phyloP scores from a whole-genome alignment of 2,329 filamentous ascomycete genomes.

The Alternaria sp. region DNA sequence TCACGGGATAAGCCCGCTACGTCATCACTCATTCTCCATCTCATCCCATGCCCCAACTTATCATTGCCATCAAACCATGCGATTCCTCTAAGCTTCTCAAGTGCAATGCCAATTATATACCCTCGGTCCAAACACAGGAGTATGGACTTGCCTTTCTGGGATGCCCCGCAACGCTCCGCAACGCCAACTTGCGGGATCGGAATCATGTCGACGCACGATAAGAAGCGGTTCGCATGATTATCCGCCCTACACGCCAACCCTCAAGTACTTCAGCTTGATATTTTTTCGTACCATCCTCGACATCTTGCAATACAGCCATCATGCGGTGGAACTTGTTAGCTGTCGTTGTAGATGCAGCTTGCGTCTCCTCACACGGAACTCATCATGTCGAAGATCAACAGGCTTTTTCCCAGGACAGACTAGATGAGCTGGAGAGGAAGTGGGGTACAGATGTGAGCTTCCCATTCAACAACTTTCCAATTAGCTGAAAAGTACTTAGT shows the following conservation, averaged over 20 bases:
- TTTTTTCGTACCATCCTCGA: neutral
- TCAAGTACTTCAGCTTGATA: slow-evolving; percentile 9
- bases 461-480: neutral
- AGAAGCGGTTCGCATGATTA: slow-evolving; percentile 45
- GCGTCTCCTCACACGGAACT: slow-evolving; percentile 38
- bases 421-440: slow-evolving; percentile 50
- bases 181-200: slow-evolving; percentile 21
- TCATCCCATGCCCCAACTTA: neutral
- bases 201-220: slow-evolving; percentile 33
- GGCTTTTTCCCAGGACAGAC: slow-evolving; percentile 40
- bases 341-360: slow-evolving; percentile 26
- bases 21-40: slow-evolving; percentile 36
- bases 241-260: slow-evolving; percentile 26
- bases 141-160: slow-evolving; percentile 35
- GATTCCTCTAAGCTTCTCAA: neutral
- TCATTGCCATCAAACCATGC: neutral
- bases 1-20: slow-evolving; percentile 40
- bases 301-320: neutral
- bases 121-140: neutral
- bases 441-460: slow-evolving; percentile 53
- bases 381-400: slow-evolving; percentile 43
- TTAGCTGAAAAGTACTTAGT: slow-evolving; percentile 50
- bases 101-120: neutral
- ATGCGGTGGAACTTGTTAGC: slow-evolving; percentile 34
- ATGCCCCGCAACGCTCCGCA: slow-evolving; percentile 28